Evolutionary conservation across 129 eudicot genomes (phyloP), one percentile per base, ranked within the genome.

Genomic region (Smallanthus sonchifolius): DNA sequence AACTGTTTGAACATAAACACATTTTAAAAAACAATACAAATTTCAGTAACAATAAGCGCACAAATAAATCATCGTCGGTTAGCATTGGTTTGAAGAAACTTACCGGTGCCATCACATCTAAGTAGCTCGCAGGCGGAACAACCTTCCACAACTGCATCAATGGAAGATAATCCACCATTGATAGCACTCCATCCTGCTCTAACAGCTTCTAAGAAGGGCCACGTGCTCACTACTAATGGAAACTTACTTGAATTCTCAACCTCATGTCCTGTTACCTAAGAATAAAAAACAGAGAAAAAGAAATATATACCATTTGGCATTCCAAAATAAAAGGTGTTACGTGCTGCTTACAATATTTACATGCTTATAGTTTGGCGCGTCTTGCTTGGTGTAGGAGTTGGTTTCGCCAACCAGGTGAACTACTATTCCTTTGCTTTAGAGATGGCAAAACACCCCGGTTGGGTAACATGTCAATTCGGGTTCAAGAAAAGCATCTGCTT

Each of bases 171-270:
- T 65, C 96, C 97, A 49, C 70, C 82, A 68, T 82, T 85, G 51
- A 81, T 75, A 67, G 85, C 84, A 78, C 71, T 80, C 97, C 97
- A 91, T 61, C 95, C 92, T 61, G 92, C 95, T 77, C 88, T 84
- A 66, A 91, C 97, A 75, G 97, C 97, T 59, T 91, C 92, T 82
- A 78, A 49, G 73, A 91, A 91, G 4, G 95, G 97, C 97, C 97
- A 91, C 5, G 95, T 91, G 86, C 97, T 91, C 63, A 91, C 83
- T 64, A 91, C 95, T 6, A 91, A 28, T 35, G 97, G 97, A 74
- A 69, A 86, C 34, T 83, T 78, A 65, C 77, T 80, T 11, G 74
- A 69, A 81, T 52, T 79, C 62, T 7, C 85, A 74, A 71, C 79
- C 72, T 81, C 86, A 43, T 75, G 70, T 69, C 86, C 92, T 47